Base-by-base conservation (phyloP, 179 eudicot species). In the Gypsophila paniculata region DNA sequence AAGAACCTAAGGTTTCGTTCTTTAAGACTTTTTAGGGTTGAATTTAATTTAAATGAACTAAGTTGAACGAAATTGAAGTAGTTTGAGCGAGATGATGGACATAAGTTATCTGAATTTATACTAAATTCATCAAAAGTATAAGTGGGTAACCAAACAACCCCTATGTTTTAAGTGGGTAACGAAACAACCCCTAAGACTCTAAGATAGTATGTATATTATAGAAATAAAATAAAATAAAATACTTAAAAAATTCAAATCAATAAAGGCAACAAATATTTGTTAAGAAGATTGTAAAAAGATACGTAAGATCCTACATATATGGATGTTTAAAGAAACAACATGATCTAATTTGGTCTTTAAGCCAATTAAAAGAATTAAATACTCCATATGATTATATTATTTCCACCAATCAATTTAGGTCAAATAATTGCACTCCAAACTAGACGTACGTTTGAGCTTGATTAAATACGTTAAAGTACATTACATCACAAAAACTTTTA, bases 261-360 rank as follows among this genome's bases (percentile, higher is more conserved):
- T 7, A 62, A 62, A 62, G 13, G 7, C 29, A 42, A 19, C 8
- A 38, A 69, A 23, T 48, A 13, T 8, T 17, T 51, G 13, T 70
- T 55, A 46, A 34, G 48, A 22, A 23, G 22, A 12, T 65, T 44
- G 29, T 9, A 32, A 32, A 58, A 21, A 15, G 22, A 71, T 70
- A 26, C 62, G 60, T 73, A 25, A 49, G 1, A 68, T 75, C 68
- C 68, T 19, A 46, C 68, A 57, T 12, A 75, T 62, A n/a, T 59
- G 65, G 53, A 67, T 48, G 44, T 58, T 48, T 6, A 34, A 26
- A 34, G 23, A 44, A 15, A 48, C 10, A 8, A 44, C 70, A 11
- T 46, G 70, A 65, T 7, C 54, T 18, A 25, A n/a, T 38, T n/a
- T 64, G 22, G 39, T 59, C 15, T 59, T 11, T 26, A 11, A 61